Evolutionary conservation across 169 alveolate genomes (phyloP), one percentile per base, ranked within the genome.

Genomic region (Eimeria falciformis): DNA sequence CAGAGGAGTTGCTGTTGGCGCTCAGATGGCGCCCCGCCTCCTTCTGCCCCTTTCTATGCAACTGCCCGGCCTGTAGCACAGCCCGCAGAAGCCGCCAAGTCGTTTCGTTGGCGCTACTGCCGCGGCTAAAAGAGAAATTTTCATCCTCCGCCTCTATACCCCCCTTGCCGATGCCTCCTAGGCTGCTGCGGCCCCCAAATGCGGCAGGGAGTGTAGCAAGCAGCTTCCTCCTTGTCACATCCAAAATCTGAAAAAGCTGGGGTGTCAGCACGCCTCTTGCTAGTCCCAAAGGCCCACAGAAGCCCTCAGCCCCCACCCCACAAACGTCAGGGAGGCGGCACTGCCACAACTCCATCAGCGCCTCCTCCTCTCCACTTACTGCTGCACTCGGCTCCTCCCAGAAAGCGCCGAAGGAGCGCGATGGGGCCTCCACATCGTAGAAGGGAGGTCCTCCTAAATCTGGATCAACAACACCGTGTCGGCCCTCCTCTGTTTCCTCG

Each of bases 241-340:
- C 58, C 82, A 71, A 40, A 25, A 71, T 50, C 82, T 40, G 82
- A 50, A 29, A 56, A 25, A 71, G 82, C 82, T 71, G 82, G 46
- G 50, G 82, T 2, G 3, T 11, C 56, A 40, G 14, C 6, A 12
- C 56, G 33, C 12, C 43, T 29, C 45, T 23, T 12, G 37, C 46
- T 4, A 4, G 77, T 45, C 77, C 77, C 71, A 11, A 58, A 66
- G 37, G 77, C 21, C 58, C 58, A 7, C 58, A 7, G 14, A 50
- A 50, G 58, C 7, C 58, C 14, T 50, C 58, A 14, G n/a, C n/a
- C n/a, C n/a, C n/a, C n/a, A n/a, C n/a, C n/a, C n/a, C n/a, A n/a
- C n/a, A n/a, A n/a, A n/a, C n/a, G n/a, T n/a, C n/a, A n/a, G n/a
- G n/a, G n/a, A n/a, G n/a, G n/a, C n/a, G n/a, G n/a, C n/a, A n/a